Evolutionary conservation across 306 rosid genomes (phyloP).

Genomic region (Vigna reflexopilosa): DNA sequence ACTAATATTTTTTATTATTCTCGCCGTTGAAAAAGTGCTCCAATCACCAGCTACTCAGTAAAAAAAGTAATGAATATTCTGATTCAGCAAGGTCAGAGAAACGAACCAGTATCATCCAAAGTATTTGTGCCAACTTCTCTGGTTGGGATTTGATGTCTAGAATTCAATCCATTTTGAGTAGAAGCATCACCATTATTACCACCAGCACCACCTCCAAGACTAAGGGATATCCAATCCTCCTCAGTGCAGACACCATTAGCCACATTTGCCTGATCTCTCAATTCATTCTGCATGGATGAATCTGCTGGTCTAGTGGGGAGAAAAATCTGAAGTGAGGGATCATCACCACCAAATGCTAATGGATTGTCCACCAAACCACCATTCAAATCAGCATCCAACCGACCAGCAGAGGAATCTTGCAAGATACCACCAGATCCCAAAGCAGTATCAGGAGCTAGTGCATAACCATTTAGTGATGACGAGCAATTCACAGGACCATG

Average conservation of each 20-base stretch:
- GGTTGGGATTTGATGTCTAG: conserved; percentile 67
- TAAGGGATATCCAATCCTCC: conserved; percentile 95
- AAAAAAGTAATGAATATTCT: neutral
- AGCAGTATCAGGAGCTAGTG: conserved; percentile 67
- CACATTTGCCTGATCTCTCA: conserved; percentile 74
- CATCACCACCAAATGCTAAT: conserved; percentile 83
- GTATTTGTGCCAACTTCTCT: conserved; percentile 63
- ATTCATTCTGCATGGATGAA: conserved; percentile 71
- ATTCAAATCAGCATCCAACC: conserved; percentile 71
- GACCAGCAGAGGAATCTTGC: conserved; percentile 66
- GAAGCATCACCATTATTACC: conserved; percentile 68
- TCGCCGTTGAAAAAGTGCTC: neutral
- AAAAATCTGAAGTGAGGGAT: conserved; percentile 96
- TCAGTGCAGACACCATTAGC: conserved; percentile 85
- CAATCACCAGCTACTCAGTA: neutral
- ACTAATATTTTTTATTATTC: neutral
- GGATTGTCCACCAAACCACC: conserved; percentile 91
- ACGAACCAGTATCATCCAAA: conserved; percentile 80
- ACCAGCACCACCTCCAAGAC: conserved; percentile 81
- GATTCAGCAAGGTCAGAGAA: conserved; percentile 34
- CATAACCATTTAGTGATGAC: conserved; percentile 75
- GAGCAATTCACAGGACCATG: conserved; percentile 77
- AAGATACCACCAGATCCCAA: conserved; percentile 64
- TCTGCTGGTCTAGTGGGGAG: conserved; percentile 95
- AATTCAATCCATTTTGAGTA: conserved; percentile 66